Evolutionary conservation across 2,329 filamentous ascomycete genomes (phyloP).

Genomic region (Claviceps sp.): DNA sequence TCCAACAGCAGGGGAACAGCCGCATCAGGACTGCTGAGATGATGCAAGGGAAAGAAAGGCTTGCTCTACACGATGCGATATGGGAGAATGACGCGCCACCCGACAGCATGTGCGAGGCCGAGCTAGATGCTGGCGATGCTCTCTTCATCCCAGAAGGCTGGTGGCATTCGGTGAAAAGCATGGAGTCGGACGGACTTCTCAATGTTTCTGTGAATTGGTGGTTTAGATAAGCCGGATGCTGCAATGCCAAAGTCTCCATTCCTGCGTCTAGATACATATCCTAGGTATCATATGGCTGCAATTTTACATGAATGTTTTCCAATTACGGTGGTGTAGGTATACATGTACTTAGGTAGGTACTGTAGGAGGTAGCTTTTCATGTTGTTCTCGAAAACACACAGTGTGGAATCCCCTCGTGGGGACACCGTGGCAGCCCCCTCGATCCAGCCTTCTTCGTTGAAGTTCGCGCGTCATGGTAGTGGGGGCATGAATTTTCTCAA

Average conservation of each 20-base stretch:
- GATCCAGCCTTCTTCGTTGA: not conserved
- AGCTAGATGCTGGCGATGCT: conserved; percentile 38
- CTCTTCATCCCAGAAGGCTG: conserved; percentile 30
- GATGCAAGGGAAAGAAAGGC: conserved; percentile 71
- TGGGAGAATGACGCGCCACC: conserved; percentile 39
- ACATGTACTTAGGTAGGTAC: no score
- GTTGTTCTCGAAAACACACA: not conserved
- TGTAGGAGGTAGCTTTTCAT: not conserved
- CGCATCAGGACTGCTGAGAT: conserved; percentile 68
- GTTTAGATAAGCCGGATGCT: conserved; percentile 21
- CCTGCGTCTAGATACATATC: not conserved
- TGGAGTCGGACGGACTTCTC: conserved; percentile 18
- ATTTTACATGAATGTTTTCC: not conserved
- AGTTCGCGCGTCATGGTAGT: conserved; percentile 22
- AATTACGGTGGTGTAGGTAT: no score
- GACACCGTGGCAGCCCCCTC: conserved; percentile 13
- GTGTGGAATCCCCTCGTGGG: not conserved
- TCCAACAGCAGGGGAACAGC: conserved; percentile 26
- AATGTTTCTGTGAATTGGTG: conserved; percentile 34
- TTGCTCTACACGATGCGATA: conserved; percentile 50
- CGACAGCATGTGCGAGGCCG: conserved; percentile 34
- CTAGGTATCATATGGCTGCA: not conserved
- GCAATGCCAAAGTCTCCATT: not conserved
- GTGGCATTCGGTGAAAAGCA: conserved; percentile 33
- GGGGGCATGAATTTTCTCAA: conserved; percentile 29